Base-by-base conservation (phyloP, 31 red algal species). In the Odonthalia washingtoniensis region DNA sequence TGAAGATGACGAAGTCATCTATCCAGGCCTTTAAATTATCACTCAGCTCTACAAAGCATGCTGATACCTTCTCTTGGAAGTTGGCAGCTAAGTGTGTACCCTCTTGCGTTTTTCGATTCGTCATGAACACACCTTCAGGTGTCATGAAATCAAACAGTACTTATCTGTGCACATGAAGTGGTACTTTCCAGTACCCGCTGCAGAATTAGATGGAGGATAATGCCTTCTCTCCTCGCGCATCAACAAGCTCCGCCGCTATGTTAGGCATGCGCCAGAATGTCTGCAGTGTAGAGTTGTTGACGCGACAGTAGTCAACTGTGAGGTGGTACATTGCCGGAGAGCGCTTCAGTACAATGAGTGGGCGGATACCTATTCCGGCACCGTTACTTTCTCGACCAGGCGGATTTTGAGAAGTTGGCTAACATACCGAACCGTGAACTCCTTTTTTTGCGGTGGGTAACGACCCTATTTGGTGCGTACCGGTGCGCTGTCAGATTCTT, bases 241-340 rank as follows among this genome's bases (percentile, higher is more conserved):
- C 85, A 0, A 14, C 31, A 24, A 79, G 75, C 34, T 88, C 85
- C 5, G 85, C 73, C 33, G 78, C 74, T 73, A 78, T 88, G 73
- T 79, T 79, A 3, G 73, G 40, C 73, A 88, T 88, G 3, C 49
- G 85, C 53, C 74, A 88, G 49, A 88, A 88, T 18, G 85, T 88
- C 38, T 16, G 86, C 4, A 69, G 18, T 6, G 52, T 89, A 32
- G 57, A 5, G 24, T 4, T 70, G 49, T 89, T 89, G 86, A 80
- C 60, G 3, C 18, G 53, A n/a, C 45, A 37, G 46, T 80, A 80
- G 74, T 89, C 75, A 34, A 89, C 40, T 21, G 86, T 66, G 0
- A 80, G 21, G 9, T 38, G 45, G 34, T 46, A 67, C 35, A 80
- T 80, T 5, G 86, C 61, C n/a, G 74, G 49, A 32, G 52, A 1